Evolutionary conservation across 2,329 filamentous ascomycete genomes (phyloP).

Genomic region (Colletotrichum musicola): DNA sequence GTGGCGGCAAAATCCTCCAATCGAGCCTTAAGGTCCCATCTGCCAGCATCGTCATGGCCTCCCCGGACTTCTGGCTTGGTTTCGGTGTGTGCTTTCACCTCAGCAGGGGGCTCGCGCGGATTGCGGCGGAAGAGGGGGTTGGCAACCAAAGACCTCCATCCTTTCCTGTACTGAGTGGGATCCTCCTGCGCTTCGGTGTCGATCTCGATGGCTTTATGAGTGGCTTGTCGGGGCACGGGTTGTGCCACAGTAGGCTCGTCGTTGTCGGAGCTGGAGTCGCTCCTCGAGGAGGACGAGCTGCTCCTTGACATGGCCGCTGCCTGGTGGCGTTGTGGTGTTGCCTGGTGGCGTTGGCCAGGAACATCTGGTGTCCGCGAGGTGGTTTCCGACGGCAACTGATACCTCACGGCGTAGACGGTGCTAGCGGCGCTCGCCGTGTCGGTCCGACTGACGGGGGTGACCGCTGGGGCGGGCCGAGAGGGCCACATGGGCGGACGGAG

Average conservation of each 20-base stretch:
- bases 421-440: conserved; percentile 74
- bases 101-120: conserved; percentile 30
- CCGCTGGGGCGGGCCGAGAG: conserved; percentile 65
- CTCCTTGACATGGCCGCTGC: conserved; percentile 21
- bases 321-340: conserved; percentile 11
- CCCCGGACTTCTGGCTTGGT: conserved; percentile 34
- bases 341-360: conserved; percentile 19
- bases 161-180: conserved; percentile 39
- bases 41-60: conserved; percentile 46
- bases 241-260: conserved; percentile 41
- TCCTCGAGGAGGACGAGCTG: conserved; percentile 22
- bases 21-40: conserved; percentile 69
- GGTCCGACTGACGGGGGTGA: conserved; percentile 70
- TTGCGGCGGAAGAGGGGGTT: conserved; percentile 45
- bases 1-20: conserved; percentile 72
- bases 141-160: conserved; percentile 49
- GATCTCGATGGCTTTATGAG: conserved; percentile 26
- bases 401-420: conserved; percentile 73
- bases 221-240: conserved; percentile 33
- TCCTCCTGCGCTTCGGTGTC: conserved; percentile 46
- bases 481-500: conserved; percentile 67
- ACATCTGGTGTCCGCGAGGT: conserved; percentile 43
- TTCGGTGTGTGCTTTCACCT: conserved; percentile 28
- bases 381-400: conserved; percentile 68
- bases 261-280: conserved; percentile 38